These are phyloP conservation scores for Trifolium pratense DNA, from an alignment of 306 rosid genomes.

Conservation along the genomic window DNA sequence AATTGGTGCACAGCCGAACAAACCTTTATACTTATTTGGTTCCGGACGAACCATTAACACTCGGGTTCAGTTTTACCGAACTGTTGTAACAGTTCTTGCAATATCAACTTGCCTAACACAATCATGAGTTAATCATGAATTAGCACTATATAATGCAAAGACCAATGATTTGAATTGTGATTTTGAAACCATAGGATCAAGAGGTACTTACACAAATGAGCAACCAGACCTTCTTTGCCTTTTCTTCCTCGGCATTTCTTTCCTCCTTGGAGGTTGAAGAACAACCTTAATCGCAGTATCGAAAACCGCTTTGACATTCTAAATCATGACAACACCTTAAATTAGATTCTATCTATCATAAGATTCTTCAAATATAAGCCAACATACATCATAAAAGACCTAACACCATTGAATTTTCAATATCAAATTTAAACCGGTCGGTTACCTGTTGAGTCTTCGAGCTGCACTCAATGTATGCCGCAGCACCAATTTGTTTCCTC, in stretches of 20 bases:
- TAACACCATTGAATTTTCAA: neutral
- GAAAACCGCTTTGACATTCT: conserved; percentile 97
- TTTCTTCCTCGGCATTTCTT: conserved; percentile 77
- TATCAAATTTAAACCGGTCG: neutral
- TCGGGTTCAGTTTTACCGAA: neutral
- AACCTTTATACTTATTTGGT: too few relatives aligned
- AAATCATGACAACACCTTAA: conserved; percentile 39
- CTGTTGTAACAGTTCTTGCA: neutral
- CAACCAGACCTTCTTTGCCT: conserved; percentile 74
- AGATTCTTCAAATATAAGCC: conserved; percentile 2
- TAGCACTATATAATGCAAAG: conserved; percentile 1
- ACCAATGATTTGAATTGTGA: conserved; percentile 18
- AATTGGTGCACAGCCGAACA: too few relatives aligned
- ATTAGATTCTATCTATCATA: conserved; percentile 19
- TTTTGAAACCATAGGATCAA: conserved; percentile 10
- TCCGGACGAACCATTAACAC: too few relatives aligned
- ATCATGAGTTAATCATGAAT: conserved; percentile 6
- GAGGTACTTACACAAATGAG: conserved; percentile 76
- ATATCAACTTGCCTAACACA: neutral
- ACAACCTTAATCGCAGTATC: conserved; percentile 98
- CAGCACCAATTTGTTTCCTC: conserved; percentile 96
- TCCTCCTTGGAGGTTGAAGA: conserved; percentile 96
- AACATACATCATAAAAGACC: conserved; percentile 1
- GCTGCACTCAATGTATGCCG: conserved; percentile 95
- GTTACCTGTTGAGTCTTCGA: conserved; percentile 97